Percentiles rank a stretch among this genome's conserved stretches.
Conservation (phyloP, 768 basidiomycete genomes). For the Calocera cornea region DNA sequence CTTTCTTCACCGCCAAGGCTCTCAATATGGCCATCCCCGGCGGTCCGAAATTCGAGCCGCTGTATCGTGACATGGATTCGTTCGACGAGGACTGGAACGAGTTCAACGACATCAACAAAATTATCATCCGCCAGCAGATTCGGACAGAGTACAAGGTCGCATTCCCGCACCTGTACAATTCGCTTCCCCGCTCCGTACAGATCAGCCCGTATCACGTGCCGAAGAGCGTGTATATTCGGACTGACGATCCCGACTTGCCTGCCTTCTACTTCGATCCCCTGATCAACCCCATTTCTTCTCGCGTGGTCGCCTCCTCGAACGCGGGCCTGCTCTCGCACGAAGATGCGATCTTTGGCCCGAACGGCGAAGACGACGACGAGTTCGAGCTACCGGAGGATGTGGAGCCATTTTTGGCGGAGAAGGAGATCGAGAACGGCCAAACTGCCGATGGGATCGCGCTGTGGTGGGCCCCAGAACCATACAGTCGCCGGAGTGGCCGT, state of each 20-base stretch:
- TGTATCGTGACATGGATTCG: constrained; percentile 88
- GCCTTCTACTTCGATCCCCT: constrained; percentile 99
- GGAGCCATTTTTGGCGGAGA: constrained; percentile 66
- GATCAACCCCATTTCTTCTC: constrained; percentile 92
- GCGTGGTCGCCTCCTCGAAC: constrained; percentile 74
- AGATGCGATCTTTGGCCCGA: constrained; percentile 81
- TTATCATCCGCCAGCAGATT: constrained; percentile 97
- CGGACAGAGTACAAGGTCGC: constrained; percentile 98
- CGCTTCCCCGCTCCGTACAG: constrained; percentile 84
- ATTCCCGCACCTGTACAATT: constrained; percentile 98
- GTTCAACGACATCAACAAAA: constrained; percentile 99
- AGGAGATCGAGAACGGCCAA: constrained; percentile 71
- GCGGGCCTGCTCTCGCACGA: constrained; percentile 74
- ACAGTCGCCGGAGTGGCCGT: constrained; percentile 78
- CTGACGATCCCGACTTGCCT: constrained; percentile 97
- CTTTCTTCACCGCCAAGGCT: constrained; percentile 97
- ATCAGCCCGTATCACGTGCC: constrained; percentile 85
- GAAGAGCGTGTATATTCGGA: constrained; percentile 97
- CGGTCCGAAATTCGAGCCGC: constrained; percentile 95
- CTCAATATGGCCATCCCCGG: constrained; percentile 95
- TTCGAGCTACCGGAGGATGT: constrained; percentile 72
- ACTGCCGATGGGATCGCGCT: constrained; percentile 95
- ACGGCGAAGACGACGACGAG: constrained; percentile 70
- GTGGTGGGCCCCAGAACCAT: constrained; percentile 98
- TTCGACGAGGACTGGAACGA: constrained; percentile 99